phyloP scores from a whole-genome alignment of 805 yeast species.

The Kluyveromyces nonfermentans region DNA sequence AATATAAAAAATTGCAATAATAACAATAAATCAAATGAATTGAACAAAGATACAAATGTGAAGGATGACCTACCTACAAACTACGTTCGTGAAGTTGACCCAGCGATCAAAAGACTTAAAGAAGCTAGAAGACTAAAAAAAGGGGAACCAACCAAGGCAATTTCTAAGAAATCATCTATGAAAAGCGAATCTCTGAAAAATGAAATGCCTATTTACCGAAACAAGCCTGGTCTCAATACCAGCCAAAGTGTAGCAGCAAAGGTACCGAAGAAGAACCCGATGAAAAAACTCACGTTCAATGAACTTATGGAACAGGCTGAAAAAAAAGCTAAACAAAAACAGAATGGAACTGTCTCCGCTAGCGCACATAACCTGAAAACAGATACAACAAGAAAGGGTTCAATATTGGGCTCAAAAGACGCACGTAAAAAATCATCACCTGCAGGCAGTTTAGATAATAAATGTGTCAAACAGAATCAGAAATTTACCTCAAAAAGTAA shows the following conservation, averaged over 20 bases:
- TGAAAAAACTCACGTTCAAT: slow-evolving; percentile 41
- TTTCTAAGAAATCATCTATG: background rate
- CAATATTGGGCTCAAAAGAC: background rate
- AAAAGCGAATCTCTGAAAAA: slow-evolving; percentile 4
- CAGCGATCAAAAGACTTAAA: slow-evolving; percentile 61
- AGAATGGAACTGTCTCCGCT: background rate
- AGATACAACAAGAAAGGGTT: background rate
- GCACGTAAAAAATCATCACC: background rate
- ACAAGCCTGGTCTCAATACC: slow-evolving; percentile 11
- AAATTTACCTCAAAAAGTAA: background rate
- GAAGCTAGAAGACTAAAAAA: slow-evolving; percentile 48
- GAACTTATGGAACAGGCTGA: slow-evolving; percentile 53
- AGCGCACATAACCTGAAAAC: background rate
- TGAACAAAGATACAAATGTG: slow-evolving; percentile 4
- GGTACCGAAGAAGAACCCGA: slow-evolving; percentile 10
- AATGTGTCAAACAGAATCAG: background rate
- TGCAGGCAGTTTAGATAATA: background rate
- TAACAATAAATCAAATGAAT: background rate
- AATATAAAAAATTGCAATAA: background rate
- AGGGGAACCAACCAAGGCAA: slow-evolving; percentile 30
- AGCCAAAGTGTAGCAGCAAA: slow-evolving; percentile 3
- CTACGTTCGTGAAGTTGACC: slow-evolving; percentile 40
- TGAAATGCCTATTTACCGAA: slow-evolving; percentile 15
- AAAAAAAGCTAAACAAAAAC: slow-evolving; percentile 20
- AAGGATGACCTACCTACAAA: slow-evolving; percentile 17